Base-by-base conservation (phyloP, 116 monocot genomes). In the Iris pallida region DNA sequence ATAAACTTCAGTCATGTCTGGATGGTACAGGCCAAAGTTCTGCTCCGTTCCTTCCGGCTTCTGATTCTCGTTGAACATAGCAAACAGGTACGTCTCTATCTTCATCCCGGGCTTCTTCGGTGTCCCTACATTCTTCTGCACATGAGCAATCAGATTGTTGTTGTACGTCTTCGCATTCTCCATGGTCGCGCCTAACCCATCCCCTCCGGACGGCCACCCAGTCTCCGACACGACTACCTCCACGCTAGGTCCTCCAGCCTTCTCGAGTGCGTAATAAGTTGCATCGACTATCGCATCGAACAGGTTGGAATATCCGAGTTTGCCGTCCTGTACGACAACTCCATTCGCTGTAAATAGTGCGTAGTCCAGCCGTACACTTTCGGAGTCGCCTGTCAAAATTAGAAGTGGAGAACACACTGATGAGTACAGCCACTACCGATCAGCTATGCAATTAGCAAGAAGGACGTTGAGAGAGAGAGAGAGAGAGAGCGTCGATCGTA, bases 141-240 rank as follows among this genome's bases (percentile, higher is more conserved):
- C 71, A 72, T 72, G 78, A 5, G 20, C 43, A 0, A 78, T 54
- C 20, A 78, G 15, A 15, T 68, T 78, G n/a, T 66, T 41, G 52
- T 71, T 67, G 30, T 67, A 78, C 4, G 54, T 64, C 61, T 45
- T 57, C 3, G 78, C 78, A 46, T 64, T 54, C 10, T 61, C 72
- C 4, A 47, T 5, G 4, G 66, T 72, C 11, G 78, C 63, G 8
- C 60, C 58, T 0, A 18, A 12, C 0, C 49, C 78, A 8, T 45
- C 45, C 44, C 78, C 78, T 5, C 42, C 78, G n/a, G 66, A 67
- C 3, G 78, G 78, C 78, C 78, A 78, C 0, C 78, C 67, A 7
- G 65, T 67, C 45, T 78, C 77, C 3, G 77, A 65, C 1, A 78
- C 66, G 4, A 60, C 71, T 2, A 78, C 10, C 8, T 20, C 20